These are phyloP conservation scores for Orbilia ellipsospora DNA, from an alignment of 2,329 filamentous ascomycete species.

Conservation along the genomic window DNA sequence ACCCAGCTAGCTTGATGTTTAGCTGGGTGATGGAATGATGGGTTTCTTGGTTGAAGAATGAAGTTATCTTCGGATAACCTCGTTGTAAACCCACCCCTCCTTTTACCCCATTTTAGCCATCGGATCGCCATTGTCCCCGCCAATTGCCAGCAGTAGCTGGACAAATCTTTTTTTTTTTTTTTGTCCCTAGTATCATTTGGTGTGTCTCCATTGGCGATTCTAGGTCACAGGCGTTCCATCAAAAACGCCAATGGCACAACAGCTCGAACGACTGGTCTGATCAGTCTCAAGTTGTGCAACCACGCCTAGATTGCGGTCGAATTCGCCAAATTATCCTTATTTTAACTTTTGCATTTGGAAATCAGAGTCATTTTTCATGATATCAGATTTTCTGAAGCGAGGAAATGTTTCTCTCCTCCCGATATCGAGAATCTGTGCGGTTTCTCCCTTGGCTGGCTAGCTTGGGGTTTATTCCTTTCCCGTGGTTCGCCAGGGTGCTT, in stretches of 20 bases:
- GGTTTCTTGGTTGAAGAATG: slow-evolving; percentile 9
- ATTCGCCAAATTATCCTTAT: slow-evolving; percentile 38
- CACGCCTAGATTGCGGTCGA: slow-evolving; percentile 20
- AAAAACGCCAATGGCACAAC: slow-evolving; percentile 4
- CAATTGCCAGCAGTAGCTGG: neutral
- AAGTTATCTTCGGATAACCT: neutral
- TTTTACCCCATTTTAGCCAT: slow-evolving; percentile 52
- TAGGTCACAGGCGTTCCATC: no score
- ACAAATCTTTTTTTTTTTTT: no score
- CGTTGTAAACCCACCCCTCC: slow-evolving; percentile 30
- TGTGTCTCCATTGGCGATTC: no score
- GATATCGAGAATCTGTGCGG: slow-evolving; percentile 35
- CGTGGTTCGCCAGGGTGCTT: slow-evolving; percentile 51
- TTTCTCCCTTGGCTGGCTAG: slow-evolving; percentile 35
- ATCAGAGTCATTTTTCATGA: neutral
- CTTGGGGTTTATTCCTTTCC: slow-evolving; percentile 56
- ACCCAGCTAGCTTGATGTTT: neutral
- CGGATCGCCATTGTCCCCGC: slow-evolving; percentile 44
- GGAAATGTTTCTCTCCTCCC: neutral
- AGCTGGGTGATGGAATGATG: no score
- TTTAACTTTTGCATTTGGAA: slow-evolving; percentile 22
- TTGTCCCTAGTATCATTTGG: no score
- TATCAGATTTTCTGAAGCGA: slow-evolving; percentile 24
- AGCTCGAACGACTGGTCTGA: slow-evolving; percentile 18
- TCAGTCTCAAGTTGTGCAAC: slow-evolving; percentile 47